Conservation (phyloP, 192 early-diverging fungal species). For the Coemansia sp. region DNA sequence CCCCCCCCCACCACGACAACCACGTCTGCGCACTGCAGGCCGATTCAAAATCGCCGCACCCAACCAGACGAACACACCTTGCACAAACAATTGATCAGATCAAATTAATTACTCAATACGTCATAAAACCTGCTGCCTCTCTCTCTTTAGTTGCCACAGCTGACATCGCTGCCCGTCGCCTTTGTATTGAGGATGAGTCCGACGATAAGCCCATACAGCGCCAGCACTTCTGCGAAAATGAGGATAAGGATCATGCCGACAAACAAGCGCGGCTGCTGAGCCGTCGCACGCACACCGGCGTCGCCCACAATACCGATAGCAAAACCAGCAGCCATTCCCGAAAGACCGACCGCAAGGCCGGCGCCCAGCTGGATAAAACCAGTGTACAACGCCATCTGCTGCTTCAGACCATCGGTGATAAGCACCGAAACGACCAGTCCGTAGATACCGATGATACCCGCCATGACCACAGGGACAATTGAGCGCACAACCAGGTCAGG, state of each 20-base stretch:
- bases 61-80: too few relatives aligned
- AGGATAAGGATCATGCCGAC: conserved; percentile 86
- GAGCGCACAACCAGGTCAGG: conserved; percentile 87
- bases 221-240: conserved; percentile 88
- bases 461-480: conserved; percentile 95
- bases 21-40: too few relatives aligned
- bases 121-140: background rate
- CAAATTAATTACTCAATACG: background rate
- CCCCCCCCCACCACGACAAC: too few relatives aligned
- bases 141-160: conserved; percentile 40
- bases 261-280: conserved; percentile 76
- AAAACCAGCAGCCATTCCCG: conserved; percentile 86
- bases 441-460: conserved; percentile 99
- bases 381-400: conserved; percentile 64
- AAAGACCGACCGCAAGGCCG: conserved; percentile 76
- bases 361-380: conserved; percentile 81
- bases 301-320: conserved; percentile 91
- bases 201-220: conserved; percentile 83
- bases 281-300: conserved; percentile 78
- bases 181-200: conserved; percentile 85
- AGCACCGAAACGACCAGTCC: conserved; percentile 96
- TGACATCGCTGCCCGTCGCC: conserved; percentile 49
- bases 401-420: conserved; percentile 76
- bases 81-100: background rate
- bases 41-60: background rate